Base-by-base conservation (phyloP, 148 eudicot genomes). In the Fagopyrum homotropicum region DNA sequence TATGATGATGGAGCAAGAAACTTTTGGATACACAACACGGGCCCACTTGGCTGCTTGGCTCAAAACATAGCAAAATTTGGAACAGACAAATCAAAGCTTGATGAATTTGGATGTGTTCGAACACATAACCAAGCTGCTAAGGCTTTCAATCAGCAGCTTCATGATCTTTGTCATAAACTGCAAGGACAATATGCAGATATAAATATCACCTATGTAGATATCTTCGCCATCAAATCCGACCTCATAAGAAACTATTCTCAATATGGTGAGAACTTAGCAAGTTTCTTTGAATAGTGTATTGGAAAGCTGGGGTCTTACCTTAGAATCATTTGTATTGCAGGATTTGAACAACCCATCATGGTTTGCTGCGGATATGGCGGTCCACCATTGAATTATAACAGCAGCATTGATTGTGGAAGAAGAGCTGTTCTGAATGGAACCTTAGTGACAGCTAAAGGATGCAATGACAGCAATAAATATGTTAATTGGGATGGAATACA, bases 401-500 rank as follows among this genome's bases (percentile, higher is more conserved):
- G 19, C 46, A 61, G 74, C 43, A 64, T 80, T 22, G 79, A 59
- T 54, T 80, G 82, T 73, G 79, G 82, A 68, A 17, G 16, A 43
- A 80, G 73, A 2, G 73, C 48, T 73, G 48, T 57, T 61, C 16
- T 75, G 8, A 75, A 80, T 63, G 82, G 82, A 29, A 80, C 70
- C 40, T 44, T 51, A n/a, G 73, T 72, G 52, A 76, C 76, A 10
- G 72, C 82, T 29, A 54, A 51, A 29, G 52, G 76, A 17, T 80
- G 82, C 40, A 66, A 45, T 52, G 72, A 80, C 7, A 73, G 76
- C 29, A 2, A 76, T 50, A 79, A 83, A 22, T 83, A 83, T 76
- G 79, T 87, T 10, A 85, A 75, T 44, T 87, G 90, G 90, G 90
- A 87, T 63, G 90, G 90, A 15, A 85, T 85, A 72, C 88, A 87